Evolutionary conservation across 345 rosid genomes (phyloP), one percentile per base, ranked within the genome.

Genomic region (Dovyalis caffra): DNA sequence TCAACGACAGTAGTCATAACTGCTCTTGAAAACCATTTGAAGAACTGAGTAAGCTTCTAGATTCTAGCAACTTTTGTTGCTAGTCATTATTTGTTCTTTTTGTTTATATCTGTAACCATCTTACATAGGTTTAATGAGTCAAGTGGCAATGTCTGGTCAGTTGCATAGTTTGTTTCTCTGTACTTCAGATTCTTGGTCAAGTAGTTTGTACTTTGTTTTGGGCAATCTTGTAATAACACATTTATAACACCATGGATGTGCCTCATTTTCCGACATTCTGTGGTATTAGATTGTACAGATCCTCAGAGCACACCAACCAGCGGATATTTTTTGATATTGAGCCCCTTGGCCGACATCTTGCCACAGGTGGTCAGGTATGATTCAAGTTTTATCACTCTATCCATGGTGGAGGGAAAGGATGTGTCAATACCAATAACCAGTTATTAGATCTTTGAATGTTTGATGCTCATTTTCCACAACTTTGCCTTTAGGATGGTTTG

Each of bases 321-420:
- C 90, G 98, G 34, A 90, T 95, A 76, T 83, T 78, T 64, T 95
- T 95, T 85, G 99, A 95, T 80, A 83, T 92, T 73, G 99, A 93
- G 62, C 88, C 94, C 53, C 74, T 66, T 73, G 96, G 99, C 38
- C 84, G 87, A 70, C 82, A 93, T 86, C 97, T 95, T 45, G 98
- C 87, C 51, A 91, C 98, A 0, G 99, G 99, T 68, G 99, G 99
- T 75, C 90, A 95, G 97, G 97, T 95, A 80, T 63, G 6, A 43
- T 64, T 64, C 80, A 67, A 43, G 68, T 31, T 66, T 72, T n/a
- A n/a, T 40, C 49, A 47, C 60, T 21, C 70, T 56, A 5, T 38
- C 58, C 15, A 63, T 11, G 63, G 28, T 66, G 38, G 56, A 21
- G 57, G 56, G 20, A 11, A 23, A 53, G 63, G 32, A 2, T 31